phyloP scores from a whole-genome alignment of 768 basidiomycete genomes.

The Gloeophyllum trabeum region DNA sequence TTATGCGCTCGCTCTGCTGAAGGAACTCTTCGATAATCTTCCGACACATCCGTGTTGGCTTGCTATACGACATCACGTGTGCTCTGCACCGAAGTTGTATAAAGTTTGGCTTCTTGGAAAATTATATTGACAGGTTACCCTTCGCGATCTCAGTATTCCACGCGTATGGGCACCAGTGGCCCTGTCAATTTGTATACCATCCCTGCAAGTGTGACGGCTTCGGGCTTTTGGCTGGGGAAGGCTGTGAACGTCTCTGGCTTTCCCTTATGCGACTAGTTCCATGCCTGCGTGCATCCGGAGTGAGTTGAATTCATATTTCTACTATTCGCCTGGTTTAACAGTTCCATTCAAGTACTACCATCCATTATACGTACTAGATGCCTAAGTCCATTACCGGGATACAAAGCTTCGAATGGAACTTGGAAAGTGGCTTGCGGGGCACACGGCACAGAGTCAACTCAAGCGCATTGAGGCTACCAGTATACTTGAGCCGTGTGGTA shows the following conservation, averaged over 20 bases:
- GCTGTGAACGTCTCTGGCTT: neutral
- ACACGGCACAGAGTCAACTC: neutral
- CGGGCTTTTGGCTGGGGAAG: neutral
- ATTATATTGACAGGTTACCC: neutral
- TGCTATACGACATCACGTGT: neutral
- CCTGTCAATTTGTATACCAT: slow-evolving; percentile 5
- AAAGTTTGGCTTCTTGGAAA: neutral
- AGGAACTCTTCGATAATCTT: neutral
- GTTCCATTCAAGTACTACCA: neutral
- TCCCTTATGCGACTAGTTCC: neutral
- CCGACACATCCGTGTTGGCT: neutral
- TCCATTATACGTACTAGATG: neutral
- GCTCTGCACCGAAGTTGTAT: neutral
- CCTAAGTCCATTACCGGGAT: neutral
- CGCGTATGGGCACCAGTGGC: slow-evolving; percentile 4
- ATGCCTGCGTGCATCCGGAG: neutral
- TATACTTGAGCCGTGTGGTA: neutral
- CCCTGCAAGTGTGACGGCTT: slow-evolving; percentile 1
- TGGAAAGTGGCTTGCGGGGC: neutral
- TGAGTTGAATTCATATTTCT: neutral
- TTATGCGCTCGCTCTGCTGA: slow-evolving; percentile 7
- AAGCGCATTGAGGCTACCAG: neutral
- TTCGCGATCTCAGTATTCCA: slow-evolving; percentile 4
- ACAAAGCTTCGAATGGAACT: neutral
- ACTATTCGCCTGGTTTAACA: neutral